A percentile compares a stretch with the other conserved stretches of the same genome.
phyloP scores from a whole-genome alignment of 1,284 basidiomycete genomes.

The Schizopora paradoxa region DNA sequence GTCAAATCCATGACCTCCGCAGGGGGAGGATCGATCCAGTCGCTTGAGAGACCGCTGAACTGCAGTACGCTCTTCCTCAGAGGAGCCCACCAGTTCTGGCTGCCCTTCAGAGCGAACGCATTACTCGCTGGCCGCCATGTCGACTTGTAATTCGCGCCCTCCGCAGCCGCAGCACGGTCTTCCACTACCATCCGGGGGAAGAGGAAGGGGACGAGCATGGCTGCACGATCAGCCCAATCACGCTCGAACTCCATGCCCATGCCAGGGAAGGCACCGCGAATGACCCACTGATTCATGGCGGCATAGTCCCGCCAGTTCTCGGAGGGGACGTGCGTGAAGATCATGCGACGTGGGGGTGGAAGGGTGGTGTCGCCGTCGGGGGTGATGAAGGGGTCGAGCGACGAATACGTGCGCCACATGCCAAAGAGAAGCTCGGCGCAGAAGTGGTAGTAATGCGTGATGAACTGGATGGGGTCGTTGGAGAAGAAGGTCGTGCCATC shows the following conservation, averaged over 20 bases:
- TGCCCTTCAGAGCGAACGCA: slow-evolving; percentile 68
- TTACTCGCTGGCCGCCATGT: slow-evolving; percentile 74
- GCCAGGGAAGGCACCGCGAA: slow-evolving; percentile 71
- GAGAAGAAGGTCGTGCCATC: slow-evolving; percentile 51
- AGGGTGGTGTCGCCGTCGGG: slow-evolving; percentile 61
- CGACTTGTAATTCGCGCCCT: slow-evolving; percentile 57
- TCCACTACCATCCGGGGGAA: slow-evolving; percentile 79
- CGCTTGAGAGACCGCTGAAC: slow-evolving; percentile 53
- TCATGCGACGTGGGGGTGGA: slow-evolving; percentile 64
- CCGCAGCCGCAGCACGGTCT: slow-evolving; percentile 78
- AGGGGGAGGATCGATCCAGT: slow-evolving; percentile 32
- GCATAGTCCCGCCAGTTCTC: slow-evolving; percentile 86
- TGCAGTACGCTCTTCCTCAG: slow-evolving; percentile 68
- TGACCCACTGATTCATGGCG: slow-evolving; percentile 75
- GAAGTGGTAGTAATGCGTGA: slow-evolving; percentile 81
- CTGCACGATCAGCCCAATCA: slow-evolving; percentile 75
- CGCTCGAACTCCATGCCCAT: slow-evolving; percentile 67
- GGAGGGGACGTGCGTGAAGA: slow-evolving; percentile 69
- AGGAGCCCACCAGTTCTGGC: slow-evolving; percentile 76
- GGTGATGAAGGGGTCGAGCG: slow-evolving; percentile 67
- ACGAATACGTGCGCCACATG: slow-evolving; percentile 82
- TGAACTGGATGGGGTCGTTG: slow-evolving; percentile 80
- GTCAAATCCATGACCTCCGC: slow-evolving; percentile 23
- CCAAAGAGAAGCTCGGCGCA: slow-evolving; percentile 86
- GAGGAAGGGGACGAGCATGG: slow-evolving; percentile 65